These are phyloP conservation scores for Perkinsela sp. DNA, from an alignment of 208 protist species.

Conservation along the genomic window DNA sequence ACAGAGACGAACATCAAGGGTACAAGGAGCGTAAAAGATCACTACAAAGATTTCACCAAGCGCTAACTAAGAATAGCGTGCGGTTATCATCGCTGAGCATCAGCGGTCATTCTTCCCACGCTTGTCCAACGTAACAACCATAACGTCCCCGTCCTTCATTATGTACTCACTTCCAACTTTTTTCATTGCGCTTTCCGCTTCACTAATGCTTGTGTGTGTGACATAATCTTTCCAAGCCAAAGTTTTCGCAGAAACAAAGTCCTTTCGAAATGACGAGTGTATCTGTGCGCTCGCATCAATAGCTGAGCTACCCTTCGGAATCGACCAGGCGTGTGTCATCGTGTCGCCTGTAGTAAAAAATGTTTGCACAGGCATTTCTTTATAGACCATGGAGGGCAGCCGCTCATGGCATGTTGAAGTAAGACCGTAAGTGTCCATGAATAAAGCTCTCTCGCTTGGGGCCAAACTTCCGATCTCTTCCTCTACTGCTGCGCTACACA, in stretches of 20 bases:
- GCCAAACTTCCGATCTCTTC: background rate
- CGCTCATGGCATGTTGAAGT: background rate
- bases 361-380: background rate
- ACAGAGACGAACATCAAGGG: too few species aligned
- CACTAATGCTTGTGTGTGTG: background rate
- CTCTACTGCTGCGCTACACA: background rate
- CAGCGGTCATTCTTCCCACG: too few species aligned
- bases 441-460: background rate
- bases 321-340: background rate
- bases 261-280: background rate
- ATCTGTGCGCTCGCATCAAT: background rate
- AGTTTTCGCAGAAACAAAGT: background rate
- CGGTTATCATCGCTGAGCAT: too few species aligned
- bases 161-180: background rate
- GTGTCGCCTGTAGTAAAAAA: constrained; percentile 1
- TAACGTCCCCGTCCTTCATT: background rate
- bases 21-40: too few species aligned
- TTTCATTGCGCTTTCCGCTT: background rate
- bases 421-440: background rate
- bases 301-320: background rate
- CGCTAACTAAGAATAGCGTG: too few species aligned
- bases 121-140: background rate
- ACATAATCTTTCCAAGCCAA: background rate
- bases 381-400: background rate
- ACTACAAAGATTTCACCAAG: too few species aligned